phyloP scores from a whole-genome alignment of 306 rosid species.

The Rosa multiflora region DNA sequence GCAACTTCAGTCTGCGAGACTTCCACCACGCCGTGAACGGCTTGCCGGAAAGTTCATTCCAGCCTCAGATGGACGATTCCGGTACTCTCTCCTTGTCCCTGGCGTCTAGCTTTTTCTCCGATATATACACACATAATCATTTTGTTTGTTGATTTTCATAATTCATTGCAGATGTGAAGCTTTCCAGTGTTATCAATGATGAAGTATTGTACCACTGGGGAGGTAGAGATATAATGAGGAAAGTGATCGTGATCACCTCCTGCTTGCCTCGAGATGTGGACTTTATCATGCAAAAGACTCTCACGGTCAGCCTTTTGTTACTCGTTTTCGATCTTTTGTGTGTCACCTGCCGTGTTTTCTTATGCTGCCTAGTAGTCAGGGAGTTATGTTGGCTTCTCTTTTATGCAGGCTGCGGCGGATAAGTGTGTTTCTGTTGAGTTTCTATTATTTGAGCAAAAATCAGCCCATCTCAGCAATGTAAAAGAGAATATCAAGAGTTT shows the following conservation, averaged over 20 bases:
- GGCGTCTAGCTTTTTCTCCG: constrained; percentile 4
- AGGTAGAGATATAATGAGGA: constrained; percentile 67
- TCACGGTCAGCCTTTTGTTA: constrained; percentile 44
- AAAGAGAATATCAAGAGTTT: constrained; percentile 52
- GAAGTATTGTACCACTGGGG: constrained; percentile 71
- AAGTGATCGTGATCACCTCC: constrained; percentile 59
- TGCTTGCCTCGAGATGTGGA: constrained; percentile 53
- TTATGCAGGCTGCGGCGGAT: constrained; percentile 60
- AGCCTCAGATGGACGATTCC: constrained; percentile 36
- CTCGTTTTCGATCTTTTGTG: neutral
- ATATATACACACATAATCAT: neutral
- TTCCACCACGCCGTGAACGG: constrained; percentile 63
- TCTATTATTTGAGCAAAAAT: constrained; percentile 61
- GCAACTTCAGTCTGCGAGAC: constrained; percentile 58
- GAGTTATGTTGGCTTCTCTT: constrained; percentile 1
- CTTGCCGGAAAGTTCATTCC: constrained; percentile 56
- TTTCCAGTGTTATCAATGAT: constrained; percentile 59
- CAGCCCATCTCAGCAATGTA: constrained; percentile 49
- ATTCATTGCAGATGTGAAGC: constrained; percentile 46
- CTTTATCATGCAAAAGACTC: constrained; percentile 46
- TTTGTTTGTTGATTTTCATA: neutral
- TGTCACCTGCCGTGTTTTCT: neutral
- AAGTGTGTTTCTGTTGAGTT: constrained; percentile 71
- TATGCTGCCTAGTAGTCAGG: constrained; percentile 1
- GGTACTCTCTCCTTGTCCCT: constrained; percentile 27